phyloP scores from a whole-genome alignment of 208 protist genomes.

The Trypanosomatidae sp. region DNA sequence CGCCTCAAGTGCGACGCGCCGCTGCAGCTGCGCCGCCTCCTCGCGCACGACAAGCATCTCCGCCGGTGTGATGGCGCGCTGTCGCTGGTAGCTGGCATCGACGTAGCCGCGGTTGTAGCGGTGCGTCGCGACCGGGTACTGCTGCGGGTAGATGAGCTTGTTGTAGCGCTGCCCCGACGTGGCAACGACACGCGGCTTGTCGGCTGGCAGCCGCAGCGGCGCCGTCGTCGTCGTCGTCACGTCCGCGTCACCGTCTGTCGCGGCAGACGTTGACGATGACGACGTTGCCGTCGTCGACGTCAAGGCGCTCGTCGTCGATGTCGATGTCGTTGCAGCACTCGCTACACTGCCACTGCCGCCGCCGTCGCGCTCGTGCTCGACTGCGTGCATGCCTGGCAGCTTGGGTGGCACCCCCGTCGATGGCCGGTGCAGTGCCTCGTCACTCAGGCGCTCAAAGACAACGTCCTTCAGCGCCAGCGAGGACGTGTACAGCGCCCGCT shows the following conservation, averaged over 20 bases:
- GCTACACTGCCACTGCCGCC: not conserved
- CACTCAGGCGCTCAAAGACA: conserved; percentile 75
- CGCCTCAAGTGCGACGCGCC: conserved; percentile 19
- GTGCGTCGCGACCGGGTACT: conserved; percentile 61
- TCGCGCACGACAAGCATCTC: conserved; percentile 75
- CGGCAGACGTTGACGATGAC: conserved; percentile 1
- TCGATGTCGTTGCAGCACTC: not conserved
- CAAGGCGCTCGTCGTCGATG: too few species aligned
- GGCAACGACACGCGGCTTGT: conserved; percentile 28
- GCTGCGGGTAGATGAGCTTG: conserved; percentile 60
- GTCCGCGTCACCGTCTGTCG: conserved; percentile 9
- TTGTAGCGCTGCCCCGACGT: conserved; percentile 48
- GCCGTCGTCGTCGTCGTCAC: too few species aligned
- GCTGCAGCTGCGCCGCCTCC: conserved; percentile 49
- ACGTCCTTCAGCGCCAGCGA: conserved; percentile 69
- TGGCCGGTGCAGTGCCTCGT: conserved; percentile 67
- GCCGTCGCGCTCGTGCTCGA: not conserved
- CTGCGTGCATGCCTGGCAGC: conserved; percentile 6
- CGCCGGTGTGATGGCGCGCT: conserved; percentile 62
- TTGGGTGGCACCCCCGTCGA: conserved; percentile 48
- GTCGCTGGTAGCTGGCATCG: conserved; percentile 67
- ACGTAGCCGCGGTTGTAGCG: conserved; percentile 77
- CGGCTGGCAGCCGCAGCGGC: conserved; percentile 56
- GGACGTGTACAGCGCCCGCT: conserved; percentile 44
- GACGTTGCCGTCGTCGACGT: not conserved